Evolutionary conservation across 1,284 basidiomycete genomes (phyloP).

Genomic region (Sporisorium scitamineum): DNA sequence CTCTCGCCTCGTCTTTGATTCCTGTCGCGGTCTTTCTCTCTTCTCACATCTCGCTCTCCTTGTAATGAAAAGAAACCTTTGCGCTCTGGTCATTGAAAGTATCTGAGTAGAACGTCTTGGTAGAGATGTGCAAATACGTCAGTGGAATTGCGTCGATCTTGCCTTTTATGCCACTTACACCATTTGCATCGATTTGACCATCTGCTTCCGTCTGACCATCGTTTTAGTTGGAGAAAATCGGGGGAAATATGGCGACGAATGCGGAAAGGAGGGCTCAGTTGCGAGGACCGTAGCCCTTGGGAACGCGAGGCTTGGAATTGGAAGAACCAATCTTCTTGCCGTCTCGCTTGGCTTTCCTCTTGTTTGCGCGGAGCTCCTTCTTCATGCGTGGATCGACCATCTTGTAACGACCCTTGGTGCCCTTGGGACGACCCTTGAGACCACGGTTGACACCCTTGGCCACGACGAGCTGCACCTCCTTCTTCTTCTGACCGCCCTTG

Average conservation of each 20-base stretch:
- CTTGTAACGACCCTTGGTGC: slow-evolving; percentile 80
- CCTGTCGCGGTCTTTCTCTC: too few relatives aligned
- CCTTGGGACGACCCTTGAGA: slow-evolving; percentile 91
- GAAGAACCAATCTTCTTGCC: slow-evolving; percentile 66
- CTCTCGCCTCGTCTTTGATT: background rate
- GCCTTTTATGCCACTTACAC: too few relatives aligned
- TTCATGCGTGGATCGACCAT: slow-evolving; percentile 68
- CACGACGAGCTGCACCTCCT: slow-evolving; percentile 88
- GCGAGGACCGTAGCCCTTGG: slow-evolving; percentile 59
- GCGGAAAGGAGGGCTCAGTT: slow-evolving; percentile 17
- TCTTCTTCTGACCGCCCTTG: slow-evolving; percentile 76
- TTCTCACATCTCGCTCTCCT: too few relatives aligned
- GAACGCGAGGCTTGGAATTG: slow-evolving; percentile 45
- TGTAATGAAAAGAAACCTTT: too few relatives aligned
- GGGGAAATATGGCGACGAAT: too few relatives aligned
- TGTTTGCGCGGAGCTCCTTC: slow-evolving; percentile 67
- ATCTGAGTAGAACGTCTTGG: too few relatives aligned
- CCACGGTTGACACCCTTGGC: slow-evolving; percentile 91
- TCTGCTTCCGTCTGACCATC: too few relatives aligned
- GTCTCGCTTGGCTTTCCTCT: slow-evolving; percentile 61
- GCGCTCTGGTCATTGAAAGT: too few relatives aligned
- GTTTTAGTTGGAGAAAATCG: too few relatives aligned
- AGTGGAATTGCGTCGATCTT: too few relatives aligned
- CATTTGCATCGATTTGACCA: too few relatives aligned
- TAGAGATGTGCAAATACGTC: too few relatives aligned